These are phyloP conservation scores for Geosmithia flava DNA, from an alignment of 2,329 filamentous ascomycete species.

Conservation along the genomic window DNA sequence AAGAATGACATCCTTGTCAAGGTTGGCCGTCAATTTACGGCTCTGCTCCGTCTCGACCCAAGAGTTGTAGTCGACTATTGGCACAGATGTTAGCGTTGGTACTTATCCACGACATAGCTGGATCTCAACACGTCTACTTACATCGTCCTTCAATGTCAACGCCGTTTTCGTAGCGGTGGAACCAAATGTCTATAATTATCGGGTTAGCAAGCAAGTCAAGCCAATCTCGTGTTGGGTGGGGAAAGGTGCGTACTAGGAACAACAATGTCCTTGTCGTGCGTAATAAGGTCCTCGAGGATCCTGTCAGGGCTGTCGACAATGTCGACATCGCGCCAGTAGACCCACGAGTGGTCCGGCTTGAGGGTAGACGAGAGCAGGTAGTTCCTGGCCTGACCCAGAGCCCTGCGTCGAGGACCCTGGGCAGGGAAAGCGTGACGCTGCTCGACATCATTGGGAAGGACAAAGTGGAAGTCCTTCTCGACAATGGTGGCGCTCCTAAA, in stretches of 20 bases:
- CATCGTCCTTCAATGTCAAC: constrained; percentile 90
- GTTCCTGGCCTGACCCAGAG: constrained; percentile 83
- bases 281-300: constrained; percentile 91
- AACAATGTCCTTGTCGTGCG: constrained; percentile 83
- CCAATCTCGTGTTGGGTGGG: neutral
- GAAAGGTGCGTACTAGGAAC: constrained; percentile 67
- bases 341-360: constrained; percentile 93
- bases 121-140: constrained; percentile 31
- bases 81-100: constrained; percentile 4
- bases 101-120: neutral
- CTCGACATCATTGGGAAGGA: constrained; percentile 65
- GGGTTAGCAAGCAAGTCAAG: neutral
- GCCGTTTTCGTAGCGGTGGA: constrained; percentile 73
- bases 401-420: constrained; percentile 80
- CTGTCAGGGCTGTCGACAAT: constrained; percentile 79
- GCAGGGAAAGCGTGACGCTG: constrained; percentile 77
- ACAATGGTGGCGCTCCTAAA: constrained; percentile 80
- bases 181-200: constrained; percentile 72
- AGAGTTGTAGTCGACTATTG: constrained; percentile 89
- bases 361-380: constrained; percentile 76
- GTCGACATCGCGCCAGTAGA: constrained; percentile 97
- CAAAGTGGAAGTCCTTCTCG: constrained; percentile 79
- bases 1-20: constrained; percentile 72
- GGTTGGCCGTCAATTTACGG: constrained; percentile 55
- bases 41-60: constrained; percentile 91